Conservation (phyloP, 345 rosid species). For the Citrus reticulata region DNA sequence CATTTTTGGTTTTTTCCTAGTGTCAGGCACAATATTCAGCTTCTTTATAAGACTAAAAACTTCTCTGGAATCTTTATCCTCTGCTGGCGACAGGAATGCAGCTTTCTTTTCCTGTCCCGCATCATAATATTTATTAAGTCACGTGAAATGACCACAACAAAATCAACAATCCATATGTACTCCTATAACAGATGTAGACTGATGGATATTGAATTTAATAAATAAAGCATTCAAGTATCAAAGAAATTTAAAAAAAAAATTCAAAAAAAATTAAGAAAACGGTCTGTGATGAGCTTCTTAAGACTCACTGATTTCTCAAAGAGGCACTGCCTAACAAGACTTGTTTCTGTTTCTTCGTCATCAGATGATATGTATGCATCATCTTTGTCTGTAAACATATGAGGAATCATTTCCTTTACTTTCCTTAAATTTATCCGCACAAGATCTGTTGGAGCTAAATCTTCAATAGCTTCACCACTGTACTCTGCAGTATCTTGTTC, state of each 20-base stretch:
- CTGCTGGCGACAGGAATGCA: slow-evolving; percentile 45
- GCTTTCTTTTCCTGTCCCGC: slow-evolving; percentile 53
- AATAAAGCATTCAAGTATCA: neutral
- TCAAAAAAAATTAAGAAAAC: neutral
- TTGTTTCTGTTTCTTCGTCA: slow-evolving; percentile 76
- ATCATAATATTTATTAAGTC: slow-evolving; percentile 13
- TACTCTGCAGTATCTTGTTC: slow-evolving; percentile 35
- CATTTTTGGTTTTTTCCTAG: slow-evolving; percentile 51
- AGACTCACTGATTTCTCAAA: slow-evolving; percentile 65
- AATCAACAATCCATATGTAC: neutral
- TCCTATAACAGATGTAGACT: neutral
- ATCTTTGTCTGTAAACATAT: slow-evolving; percentile 81
- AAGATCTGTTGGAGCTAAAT: slow-evolving; percentile 36
- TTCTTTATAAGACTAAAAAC: slow-evolving; percentile 71
- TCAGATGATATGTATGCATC: slow-evolving; percentile 81
- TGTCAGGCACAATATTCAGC: slow-evolving; percentile 56
- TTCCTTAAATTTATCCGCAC: slow-evolving; percentile 58
- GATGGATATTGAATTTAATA: neutral
- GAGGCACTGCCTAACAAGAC: slow-evolving; percentile 37
- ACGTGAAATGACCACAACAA: neutral
- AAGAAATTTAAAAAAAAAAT: neutral
- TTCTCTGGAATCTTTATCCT: slow-evolving; percentile 54
- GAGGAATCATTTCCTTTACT: slow-evolving; percentile 84
- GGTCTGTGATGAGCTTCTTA: neutral
- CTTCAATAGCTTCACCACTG: slow-evolving; percentile 43